These are phyloP conservation scores for Pistacia atlantica DNA, from an alignment of 345 rosid species.

Conservation along the genomic window DNA sequence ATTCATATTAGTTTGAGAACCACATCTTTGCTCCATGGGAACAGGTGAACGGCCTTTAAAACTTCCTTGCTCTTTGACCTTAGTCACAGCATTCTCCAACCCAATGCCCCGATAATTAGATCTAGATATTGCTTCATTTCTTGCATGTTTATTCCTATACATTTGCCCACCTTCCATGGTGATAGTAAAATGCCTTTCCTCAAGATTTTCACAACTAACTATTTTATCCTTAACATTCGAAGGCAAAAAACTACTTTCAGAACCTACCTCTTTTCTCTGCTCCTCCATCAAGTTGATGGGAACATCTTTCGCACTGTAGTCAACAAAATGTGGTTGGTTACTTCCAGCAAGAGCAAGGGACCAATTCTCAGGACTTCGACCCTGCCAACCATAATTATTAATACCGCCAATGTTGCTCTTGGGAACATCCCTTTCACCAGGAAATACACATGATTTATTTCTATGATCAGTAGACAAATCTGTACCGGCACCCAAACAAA, in stretches of 20 bases:
- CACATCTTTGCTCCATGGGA: conserved; percentile 8
- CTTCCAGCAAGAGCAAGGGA: conserved; percentile 14
- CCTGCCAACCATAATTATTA: conserved; percentile 1
- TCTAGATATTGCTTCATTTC: conserved; percentile 20
- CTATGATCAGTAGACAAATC: conserved; percentile 9
- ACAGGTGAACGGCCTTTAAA: conserved; percentile 18
- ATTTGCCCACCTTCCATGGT: conserved; percentile 18
- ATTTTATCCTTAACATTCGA: conserved; percentile 13
- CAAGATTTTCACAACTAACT: conserved; percentile 16
- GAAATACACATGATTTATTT: conserved; percentile 15
- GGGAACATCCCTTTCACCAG: conserved; percentile 19
- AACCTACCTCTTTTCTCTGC: conserved; percentile 14
- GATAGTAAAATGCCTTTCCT: conserved; percentile 25
- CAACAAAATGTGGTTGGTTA: conserved; percentile 6
- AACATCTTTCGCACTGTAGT: conserved; percentile 12
- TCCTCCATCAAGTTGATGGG: conserved; percentile 21
- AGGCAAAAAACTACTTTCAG: conserved; percentile 16
- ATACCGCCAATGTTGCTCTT: neutral
- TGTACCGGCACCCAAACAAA: conserved; percentile 22
- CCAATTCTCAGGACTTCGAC: conserved; percentile 11
- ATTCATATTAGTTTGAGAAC: conserved; percentile 19
- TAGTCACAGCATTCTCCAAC: conserved; percentile 8
- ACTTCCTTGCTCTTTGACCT: conserved; percentile 19
- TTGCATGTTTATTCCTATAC: conserved; percentile 20
- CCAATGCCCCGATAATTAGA: conserved; percentile 10